phyloP scores from a whole-genome alignment of 1,284 basidiomycete species.

The Wolfiporia cocos region DNA sequence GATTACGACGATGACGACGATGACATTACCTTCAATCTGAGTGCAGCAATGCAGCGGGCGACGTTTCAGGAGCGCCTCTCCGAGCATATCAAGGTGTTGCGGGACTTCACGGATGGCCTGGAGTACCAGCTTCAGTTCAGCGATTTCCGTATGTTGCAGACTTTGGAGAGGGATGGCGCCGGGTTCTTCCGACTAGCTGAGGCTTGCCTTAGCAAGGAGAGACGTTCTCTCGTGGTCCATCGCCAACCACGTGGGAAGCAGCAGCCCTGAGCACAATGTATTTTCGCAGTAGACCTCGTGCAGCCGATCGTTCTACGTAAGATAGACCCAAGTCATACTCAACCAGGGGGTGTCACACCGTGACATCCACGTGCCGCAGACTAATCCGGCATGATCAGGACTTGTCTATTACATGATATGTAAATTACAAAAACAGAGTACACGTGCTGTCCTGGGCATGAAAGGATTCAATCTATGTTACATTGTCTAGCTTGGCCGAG shows the following conservation, averaged over 20 bases:
- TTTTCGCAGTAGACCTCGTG: background rate
- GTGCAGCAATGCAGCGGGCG: background rate
- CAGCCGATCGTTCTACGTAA: background rate
- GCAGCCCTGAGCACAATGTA: background rate
- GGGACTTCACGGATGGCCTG: conserved; percentile 11
- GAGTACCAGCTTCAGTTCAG: conserved; percentile 18
- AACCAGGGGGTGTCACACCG: too few species aligned
- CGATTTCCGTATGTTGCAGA: background rate
- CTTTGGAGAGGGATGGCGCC: background rate
- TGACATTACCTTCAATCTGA: background rate
- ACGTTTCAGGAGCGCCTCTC: conserved; percentile 1
- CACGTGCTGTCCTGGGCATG: too few species aligned
- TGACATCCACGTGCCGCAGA: too few species aligned
- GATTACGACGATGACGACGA: background rate
- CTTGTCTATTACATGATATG: too few species aligned
- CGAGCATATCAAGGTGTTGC: too few species aligned
- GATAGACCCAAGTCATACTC: too few species aligned
- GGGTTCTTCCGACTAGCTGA: background rate
- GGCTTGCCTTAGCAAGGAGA: background rate
- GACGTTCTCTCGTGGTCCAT: background rate
- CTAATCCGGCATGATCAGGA: too few species aligned
- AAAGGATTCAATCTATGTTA: too few species aligned
- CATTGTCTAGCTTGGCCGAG: too few species aligned
- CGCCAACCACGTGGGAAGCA: background rate
- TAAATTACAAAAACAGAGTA: too few species aligned